Evolutionary conservation across 2,329 filamentous ascomycete species (phyloP).

Genomic region (Botrytis sinoallii): DNA sequence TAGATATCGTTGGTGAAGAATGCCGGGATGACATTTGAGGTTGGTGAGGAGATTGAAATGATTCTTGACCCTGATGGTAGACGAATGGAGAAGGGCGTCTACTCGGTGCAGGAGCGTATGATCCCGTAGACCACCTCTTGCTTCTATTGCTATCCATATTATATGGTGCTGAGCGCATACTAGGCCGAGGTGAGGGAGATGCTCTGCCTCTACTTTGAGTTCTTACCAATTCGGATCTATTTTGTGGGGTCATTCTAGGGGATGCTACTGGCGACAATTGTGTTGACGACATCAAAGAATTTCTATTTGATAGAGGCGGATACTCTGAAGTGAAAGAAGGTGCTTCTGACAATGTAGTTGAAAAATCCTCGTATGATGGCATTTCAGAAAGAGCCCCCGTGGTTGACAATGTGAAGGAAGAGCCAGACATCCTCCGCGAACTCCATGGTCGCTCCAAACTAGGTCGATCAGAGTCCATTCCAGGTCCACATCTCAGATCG

Average conservation of each 20-base stretch:
- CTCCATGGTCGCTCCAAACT: constrained; percentile 53
- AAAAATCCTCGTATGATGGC: constrained; percentile 69
- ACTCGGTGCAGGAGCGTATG: constrained; percentile 57
- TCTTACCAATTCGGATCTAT: constrained; percentile 59
- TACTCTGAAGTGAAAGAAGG: constrained; percentile 66
- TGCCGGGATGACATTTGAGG: constrained; percentile 54
- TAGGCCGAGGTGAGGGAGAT: constrained; percentile 68
- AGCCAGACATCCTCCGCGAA: constrained; percentile 65
- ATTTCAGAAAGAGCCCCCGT: constrained; percentile 64
- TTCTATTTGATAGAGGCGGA: constrained; percentile 63
- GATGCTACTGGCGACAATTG: constrained; percentile 72
- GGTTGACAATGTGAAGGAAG: constrained; percentile 70
- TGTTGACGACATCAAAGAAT: constrained; percentile 67
- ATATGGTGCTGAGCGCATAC: constrained; percentile 67
- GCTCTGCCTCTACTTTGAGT: constrained; percentile 66
- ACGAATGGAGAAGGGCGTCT: constrained; percentile 59
- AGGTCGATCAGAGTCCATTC: constrained; percentile 50
- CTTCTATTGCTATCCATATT: constrained; percentile 62
- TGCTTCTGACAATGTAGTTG: constrained; percentile 62
- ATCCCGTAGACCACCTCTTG: constrained; percentile 78
- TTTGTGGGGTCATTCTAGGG: constrained; percentile 61
- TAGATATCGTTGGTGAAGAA: constrained; percentile 44
- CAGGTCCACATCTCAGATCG: constrained; percentile 50
- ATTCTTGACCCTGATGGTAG: constrained; percentile 59
- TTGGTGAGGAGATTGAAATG: constrained; percentile 50